A percentile compares a stretch with the other conserved stretches of the same genome.
Conservation (phyloP, 2,329 filamentous ascomycete genomes). For the Juglanconis juglandina region DNA sequence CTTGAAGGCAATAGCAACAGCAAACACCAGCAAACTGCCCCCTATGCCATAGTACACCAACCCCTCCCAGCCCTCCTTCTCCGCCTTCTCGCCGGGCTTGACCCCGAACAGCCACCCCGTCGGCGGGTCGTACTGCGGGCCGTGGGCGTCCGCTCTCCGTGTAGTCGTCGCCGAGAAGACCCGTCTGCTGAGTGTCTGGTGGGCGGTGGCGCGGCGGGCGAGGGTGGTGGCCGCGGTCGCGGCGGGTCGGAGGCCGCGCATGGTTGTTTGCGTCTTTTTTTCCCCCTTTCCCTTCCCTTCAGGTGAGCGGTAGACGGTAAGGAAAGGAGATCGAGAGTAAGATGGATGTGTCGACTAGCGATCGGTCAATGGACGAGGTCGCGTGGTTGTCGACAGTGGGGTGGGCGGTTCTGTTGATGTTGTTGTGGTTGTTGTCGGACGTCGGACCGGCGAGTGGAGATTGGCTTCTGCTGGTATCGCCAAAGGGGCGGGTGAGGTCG, state of each 20-base stretch:
- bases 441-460: slow-evolving; percentile 13
- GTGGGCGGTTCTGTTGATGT: background rate
- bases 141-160: slow-evolving; percentile 47
- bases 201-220: slow-evolving; percentile 1
- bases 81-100: slow-evolving; percentile 90
- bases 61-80: slow-evolving; percentile 95
- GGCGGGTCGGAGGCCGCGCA: slow-evolving; percentile 14
- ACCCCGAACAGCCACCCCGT: slow-evolving; percentile 90
- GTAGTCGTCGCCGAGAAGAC: slow-evolving; percentile 26
- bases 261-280: background rate
- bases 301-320: background rate
- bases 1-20: slow-evolving; percentile 89
- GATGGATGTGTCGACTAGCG: too few relatives aligned
- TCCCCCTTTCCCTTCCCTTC: background rate
- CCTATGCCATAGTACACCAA: slow-evolving; percentile 82
- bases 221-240: slow-evolving; percentile 10
- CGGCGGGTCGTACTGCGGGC: slow-evolving; percentile 82
- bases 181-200: background rate
- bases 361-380: background rate
- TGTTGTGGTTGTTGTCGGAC: background rate
- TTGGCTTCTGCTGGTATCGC: background rate
- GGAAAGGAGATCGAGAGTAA: background rate
- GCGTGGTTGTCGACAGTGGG: background rate
- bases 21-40: slow-evolving; percentile 69
- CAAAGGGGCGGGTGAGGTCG: slow-evolving; percentile 12